phyloP scores from a whole-genome alignment of 192 early-diverging fungal genomes.

The Rhizoclosmatium sp. region DNA sequence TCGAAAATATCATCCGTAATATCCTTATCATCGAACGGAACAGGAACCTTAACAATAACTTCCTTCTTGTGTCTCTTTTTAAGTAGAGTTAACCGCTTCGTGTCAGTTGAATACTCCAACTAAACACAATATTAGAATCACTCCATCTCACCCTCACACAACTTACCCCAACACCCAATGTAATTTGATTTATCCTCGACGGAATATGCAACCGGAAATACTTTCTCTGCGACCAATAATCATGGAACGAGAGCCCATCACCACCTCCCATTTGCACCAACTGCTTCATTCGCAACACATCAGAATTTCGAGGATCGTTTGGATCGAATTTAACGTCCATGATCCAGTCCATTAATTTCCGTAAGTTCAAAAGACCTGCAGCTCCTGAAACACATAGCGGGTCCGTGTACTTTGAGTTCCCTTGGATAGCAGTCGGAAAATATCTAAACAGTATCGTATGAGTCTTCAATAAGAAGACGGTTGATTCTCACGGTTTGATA shows the following conservation, averaged over 20 bases:
- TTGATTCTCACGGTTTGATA: slow-evolving; percentile 35
- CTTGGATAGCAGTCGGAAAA: slow-evolving; percentile 17
- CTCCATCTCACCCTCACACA: neutral
- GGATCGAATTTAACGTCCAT: slow-evolving; percentile 50
- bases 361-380: slow-evolving; percentile 43
- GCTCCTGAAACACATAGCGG: slow-evolving; percentile 36
- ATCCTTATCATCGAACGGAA: slow-evolving; percentile 51
- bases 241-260: slow-evolving; percentile 39
- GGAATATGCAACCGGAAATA: slow-evolving; percentile 56
- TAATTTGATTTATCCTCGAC: slow-evolving; percentile 37
- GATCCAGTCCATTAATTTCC: slow-evolving; percentile 57
- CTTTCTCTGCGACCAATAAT: slow-evolving; percentile 43
- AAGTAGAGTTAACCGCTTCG: slow-evolving; percentile 29
- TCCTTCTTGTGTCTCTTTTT: slow-evolving; percentile 28
- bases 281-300: slow-evolving; percentile 46
- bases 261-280: slow-evolving; percentile 43
- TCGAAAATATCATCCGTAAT: slow-evolving; percentile 38
- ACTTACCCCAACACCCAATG: slow-evolving; percentile 52
- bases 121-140: slow-evolving; percentile 1
- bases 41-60: slow-evolving; percentile 36
- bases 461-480: neutral
- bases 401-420: slow-evolving; percentile 37
- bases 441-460: slow-evolving; percentile 7
- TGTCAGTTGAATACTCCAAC: neutral
- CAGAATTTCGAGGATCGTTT: slow-evolving; percentile 55